phyloP scores from a whole-genome alignment of 2,329 filamentous ascomycete genomes.

The Pestalotiopsis sp. region DNA sequence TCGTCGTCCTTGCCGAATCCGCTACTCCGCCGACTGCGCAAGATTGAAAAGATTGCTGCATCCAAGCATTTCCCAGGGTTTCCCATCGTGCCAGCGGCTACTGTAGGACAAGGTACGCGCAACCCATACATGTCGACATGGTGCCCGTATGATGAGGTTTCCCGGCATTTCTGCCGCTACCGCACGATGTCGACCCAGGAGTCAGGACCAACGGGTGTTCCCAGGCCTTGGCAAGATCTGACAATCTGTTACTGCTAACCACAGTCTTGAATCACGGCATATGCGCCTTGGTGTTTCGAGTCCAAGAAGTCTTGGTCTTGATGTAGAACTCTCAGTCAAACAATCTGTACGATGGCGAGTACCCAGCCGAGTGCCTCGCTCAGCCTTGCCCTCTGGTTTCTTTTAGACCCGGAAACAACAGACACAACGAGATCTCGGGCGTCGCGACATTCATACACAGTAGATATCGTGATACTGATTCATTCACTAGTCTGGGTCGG shows the following conservation, averaged over 20 bases:
- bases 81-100: not conserved
- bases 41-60: not conserved
- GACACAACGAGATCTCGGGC: not conserved
- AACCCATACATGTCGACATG: not conserved
- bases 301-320: not conserved
- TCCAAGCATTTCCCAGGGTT: no score
- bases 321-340: no score
- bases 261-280: not conserved
- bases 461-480: not conserved
- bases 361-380: not conserved
- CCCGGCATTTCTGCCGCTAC: not conserved
- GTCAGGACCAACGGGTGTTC: not conserved
- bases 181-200: not conserved
- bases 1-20: not conserved
- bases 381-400: not conserved
- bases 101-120: not conserved
- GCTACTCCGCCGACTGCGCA: not conserved
- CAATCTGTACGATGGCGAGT: no score
- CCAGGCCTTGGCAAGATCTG: conserved; percentile 5
- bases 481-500: not conserved
- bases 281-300: not conserved
- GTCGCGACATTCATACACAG: not conserved
- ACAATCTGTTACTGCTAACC: not conserved
- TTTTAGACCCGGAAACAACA: not conserved
- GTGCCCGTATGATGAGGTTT: not conserved